These are phyloP conservation scores for Fusarium subtropicale DNA, from an alignment of 2,329 filamentous ascomycete species.

Conservation along the genomic window DNA sequence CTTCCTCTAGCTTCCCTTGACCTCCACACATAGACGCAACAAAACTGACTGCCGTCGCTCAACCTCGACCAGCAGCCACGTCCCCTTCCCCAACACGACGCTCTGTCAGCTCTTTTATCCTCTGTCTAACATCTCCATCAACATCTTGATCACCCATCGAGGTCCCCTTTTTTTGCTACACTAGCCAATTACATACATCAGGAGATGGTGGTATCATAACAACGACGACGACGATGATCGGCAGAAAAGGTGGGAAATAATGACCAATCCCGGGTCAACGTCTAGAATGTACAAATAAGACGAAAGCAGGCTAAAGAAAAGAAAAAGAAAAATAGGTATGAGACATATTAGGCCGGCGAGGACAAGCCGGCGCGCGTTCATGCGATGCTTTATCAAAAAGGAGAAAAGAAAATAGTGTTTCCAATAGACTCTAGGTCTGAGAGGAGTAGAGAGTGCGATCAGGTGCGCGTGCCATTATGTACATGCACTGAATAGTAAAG, in stretches of 20 bases:
- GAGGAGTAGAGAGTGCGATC: conserved; percentile 33
- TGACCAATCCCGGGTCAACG: conserved; percentile 48
- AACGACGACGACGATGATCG: conserved; percentile 42
- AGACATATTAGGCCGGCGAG: conserved; percentile 51
- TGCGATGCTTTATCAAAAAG: conserved; percentile 42
- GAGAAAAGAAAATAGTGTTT: conserved; percentile 34
- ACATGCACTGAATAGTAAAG: conserved; percentile 29
- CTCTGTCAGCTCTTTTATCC: conserved; percentile 17
- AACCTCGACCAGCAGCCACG: conserved; percentile 39
- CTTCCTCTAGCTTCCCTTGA: conserved; percentile 31
- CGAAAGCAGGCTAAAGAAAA: conserved; percentile 30
- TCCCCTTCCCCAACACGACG: conserved; percentile 30
- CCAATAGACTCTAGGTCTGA: conserved; percentile 32
- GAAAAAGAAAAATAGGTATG: conserved; percentile 44
- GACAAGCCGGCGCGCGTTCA: conserved; percentile 47
- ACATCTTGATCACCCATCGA: conserved; percentile 24
- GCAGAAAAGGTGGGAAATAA: conserved; percentile 40
- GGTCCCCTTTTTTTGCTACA: conserved; percentile 37
- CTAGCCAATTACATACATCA: conserved; percentile 49
- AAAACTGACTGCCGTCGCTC: conserved; percentile 33
- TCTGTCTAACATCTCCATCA: conserved; percentile 32
- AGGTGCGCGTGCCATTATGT: conserved; percentile 29
- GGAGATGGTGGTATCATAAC: conserved; percentile 50
- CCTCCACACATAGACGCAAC: conserved; percentile 32
- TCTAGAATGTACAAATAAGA: conserved; percentile 53